Conservation (phyloP, 2,329 filamentous ascomycete species). For the Microsporum audouinii region DNA sequence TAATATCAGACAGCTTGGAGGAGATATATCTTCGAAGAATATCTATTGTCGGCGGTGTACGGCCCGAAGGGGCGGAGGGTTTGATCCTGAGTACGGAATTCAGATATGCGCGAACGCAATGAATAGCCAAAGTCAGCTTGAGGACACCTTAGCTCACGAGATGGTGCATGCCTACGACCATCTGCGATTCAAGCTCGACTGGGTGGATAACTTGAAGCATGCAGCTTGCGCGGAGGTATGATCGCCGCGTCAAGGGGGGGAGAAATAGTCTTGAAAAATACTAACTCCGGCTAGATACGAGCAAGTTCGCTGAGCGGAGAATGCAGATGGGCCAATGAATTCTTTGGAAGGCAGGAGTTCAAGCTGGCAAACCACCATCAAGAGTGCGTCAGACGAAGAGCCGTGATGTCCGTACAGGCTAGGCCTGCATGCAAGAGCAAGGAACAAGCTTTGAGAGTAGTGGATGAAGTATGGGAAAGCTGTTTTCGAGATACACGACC, state of each 20-base stretch:
- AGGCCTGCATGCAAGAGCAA: constrained; percentile 75
- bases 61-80: constrained; percentile 64
- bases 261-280: background rate
- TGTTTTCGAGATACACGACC: constrained; percentile 90
- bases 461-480: constrained; percentile 98
- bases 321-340: constrained; percentile 79
- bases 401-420: constrained; percentile 65
- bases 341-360: constrained; percentile 75
- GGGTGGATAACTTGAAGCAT: constrained; percentile 67
- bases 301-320: constrained; percentile 88
- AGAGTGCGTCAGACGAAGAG: constrained; percentile 73
- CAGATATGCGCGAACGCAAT: constrained; percentile 88
- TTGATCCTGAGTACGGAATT: constrained; percentile 77
- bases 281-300: constrained; percentile 49
- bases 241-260: background rate
- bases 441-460: constrained; percentile 71
- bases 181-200: constrained; percentile 80
- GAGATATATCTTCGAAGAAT: constrained; percentile 59
- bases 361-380: constrained; percentile 87
- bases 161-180: constrained; percentile 98
- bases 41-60: constrained; percentile 75
- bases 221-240: constrained; percentile 84
- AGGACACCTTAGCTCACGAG: constrained; percentile 91
- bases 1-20: constrained; percentile 68
- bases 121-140: constrained; percentile 64